phyloP scores from a whole-genome alignment of 495 filamentous ascomycete genomes.

The Neurospora pannonica region DNA sequence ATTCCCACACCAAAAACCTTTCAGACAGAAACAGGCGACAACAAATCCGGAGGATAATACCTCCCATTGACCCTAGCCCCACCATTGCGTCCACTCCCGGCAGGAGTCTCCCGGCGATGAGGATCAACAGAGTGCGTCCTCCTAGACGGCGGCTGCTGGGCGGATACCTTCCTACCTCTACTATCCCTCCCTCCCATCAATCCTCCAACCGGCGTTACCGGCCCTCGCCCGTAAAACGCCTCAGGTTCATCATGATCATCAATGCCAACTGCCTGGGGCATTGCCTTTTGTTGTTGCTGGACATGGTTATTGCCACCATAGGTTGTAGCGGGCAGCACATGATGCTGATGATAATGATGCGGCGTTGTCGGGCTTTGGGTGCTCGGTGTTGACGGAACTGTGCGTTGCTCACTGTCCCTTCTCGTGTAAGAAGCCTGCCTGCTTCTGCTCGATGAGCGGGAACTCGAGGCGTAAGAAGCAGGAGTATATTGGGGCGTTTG shows the following conservation, averaged over 20 bases:
- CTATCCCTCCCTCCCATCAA: background rate
- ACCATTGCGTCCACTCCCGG: background rate
- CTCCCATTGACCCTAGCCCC: background rate
- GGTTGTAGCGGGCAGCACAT: background rate
- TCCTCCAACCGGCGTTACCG: background rate
- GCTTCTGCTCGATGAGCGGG: background rate
- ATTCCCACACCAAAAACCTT: background rate
- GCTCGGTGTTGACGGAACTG: background rate
- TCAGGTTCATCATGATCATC: background rate
- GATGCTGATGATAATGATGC: background rate
- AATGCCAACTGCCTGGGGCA: background rate
- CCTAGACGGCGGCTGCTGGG: background rate
- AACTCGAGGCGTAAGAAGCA: background rate
- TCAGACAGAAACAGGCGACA: conserved; percentile 6
- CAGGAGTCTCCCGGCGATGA: background rate
- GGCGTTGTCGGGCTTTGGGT: background rate
- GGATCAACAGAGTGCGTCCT: background rate
- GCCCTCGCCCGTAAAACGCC: background rate
- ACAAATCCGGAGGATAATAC: background rate
- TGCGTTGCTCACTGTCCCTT: background rate
- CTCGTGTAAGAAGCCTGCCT: background rate
- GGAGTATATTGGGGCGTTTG: background rate
- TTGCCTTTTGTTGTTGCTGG: background rate
- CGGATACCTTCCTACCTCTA: background rate
- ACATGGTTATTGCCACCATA: background rate